Conservation (phyloP, 371 early-diverging fungal genomes). For the Haplosporangium sp. region DNA sequence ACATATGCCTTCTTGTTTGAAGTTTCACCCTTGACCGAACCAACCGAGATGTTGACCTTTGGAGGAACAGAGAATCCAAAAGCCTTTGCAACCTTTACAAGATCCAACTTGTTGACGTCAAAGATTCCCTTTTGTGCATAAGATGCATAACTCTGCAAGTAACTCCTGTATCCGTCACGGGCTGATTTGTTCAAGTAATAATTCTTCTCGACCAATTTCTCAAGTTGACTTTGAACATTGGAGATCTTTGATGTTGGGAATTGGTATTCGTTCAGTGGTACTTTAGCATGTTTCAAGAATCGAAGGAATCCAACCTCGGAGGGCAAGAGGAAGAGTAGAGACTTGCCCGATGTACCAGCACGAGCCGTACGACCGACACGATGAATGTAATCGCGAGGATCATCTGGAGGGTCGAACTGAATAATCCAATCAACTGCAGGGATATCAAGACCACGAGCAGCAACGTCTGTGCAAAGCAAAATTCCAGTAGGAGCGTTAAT, state of each 20-base stretch:
- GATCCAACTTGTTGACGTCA: constrained; percentile 91
- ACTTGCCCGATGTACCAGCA: constrained; percentile 91
- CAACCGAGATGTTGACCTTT: constrained; percentile 90
- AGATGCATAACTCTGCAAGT: constrained; percentile 97
- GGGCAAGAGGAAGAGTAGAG: constrained; percentile 95
- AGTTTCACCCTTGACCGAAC: constrained; percentile 57
- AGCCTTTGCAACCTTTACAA: constrained; percentile 92
- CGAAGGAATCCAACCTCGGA: constrained; percentile 96
- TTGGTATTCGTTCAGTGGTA: constrained; percentile 97
- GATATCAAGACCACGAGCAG: constrained; percentile 98
- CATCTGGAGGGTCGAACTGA: constrained; percentile 99
- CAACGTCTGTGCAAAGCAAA: constrained; percentile 97
- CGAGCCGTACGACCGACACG: constrained; percentile 99
- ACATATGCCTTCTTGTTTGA: constrained; percentile 53
- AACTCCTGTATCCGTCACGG: constrained; percentile 97
- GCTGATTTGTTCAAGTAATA: constrained; percentile 99
- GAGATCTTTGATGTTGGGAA: constrained; percentile 95
- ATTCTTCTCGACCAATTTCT: constrained; percentile 96
- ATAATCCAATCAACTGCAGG: constrained; percentile 98
- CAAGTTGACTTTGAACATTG: constrained; percentile 95
- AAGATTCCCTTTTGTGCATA: constrained; percentile 97
- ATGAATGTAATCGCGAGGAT: constrained; percentile 98
- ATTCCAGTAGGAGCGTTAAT: constrained; percentile 91
- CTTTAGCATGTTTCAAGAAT: constrained; percentile 97
- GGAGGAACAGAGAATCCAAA: constrained; percentile 98